Evolutionary conservation across 345 rosid species (phyloP).

Genomic region (Eucalyptus polybractea): DNA sequence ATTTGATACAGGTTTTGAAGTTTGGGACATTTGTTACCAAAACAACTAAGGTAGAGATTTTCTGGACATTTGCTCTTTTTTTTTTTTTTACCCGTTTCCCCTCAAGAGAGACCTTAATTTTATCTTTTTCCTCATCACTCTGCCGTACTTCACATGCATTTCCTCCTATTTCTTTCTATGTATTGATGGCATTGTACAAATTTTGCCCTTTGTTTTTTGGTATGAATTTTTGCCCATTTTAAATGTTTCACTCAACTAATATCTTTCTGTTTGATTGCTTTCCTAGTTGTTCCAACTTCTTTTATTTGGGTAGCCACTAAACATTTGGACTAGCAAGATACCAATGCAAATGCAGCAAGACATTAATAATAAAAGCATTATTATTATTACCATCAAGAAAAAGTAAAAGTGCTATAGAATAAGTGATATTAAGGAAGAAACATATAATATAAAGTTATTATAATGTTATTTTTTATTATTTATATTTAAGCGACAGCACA

Average conservation of each 20-base stretch:
- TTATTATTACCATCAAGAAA: not conserved
- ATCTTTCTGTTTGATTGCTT: not conserved
- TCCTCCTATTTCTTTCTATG: not conserved
- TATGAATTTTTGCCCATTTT: not conserved
- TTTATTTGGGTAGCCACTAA: not conserved
- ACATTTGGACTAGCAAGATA: not conserved
- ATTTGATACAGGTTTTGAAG: not conserved
- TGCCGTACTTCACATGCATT: not conserved
- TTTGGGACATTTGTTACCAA: not conserved
- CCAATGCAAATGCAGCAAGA: not conserved
- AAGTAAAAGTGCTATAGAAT: not conserved
- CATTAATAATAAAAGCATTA: not conserved
- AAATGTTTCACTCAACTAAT: not conserved
- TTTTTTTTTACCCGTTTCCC: not conserved
- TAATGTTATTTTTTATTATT: not conserved
- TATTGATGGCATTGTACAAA: not conserved
- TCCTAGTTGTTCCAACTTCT: not conserved
- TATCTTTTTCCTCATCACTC: not conserved
- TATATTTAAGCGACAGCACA: not conserved
- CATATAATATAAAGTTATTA: not conserved
- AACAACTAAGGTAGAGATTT: not conserved
- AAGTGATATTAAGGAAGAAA: not conserved
- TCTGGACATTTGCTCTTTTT: not conserved
- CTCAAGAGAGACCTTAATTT: not conserved
- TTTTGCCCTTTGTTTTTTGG: not conserved